Evolutionary conservation across 257 asterid genomes (phyloP).

Genomic region (Solanum gracilifrons): DNA sequence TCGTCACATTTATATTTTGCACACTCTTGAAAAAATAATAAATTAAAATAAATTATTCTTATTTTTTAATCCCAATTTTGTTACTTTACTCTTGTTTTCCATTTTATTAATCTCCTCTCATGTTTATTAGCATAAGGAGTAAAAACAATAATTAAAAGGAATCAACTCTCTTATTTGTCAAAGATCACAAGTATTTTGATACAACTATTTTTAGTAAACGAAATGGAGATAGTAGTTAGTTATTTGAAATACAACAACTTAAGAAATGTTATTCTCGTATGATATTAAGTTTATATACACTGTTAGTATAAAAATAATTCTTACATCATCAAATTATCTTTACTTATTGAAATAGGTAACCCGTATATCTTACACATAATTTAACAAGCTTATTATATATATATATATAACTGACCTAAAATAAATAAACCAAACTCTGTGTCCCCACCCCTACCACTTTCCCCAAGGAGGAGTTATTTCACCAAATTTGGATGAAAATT

Average conservation of each 20-base stretch:
- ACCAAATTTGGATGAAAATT: background rate
- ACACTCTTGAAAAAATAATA: no score
- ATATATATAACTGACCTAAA: background rate
- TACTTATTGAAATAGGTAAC: background rate
- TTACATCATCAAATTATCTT: background rate
- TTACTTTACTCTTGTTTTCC: background rate
- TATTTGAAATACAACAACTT: background rate
- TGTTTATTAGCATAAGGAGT: background rate
- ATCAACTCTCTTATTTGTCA: background rate
- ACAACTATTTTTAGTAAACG: background rate
- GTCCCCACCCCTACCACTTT: background rate
- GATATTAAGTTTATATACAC: background rate
- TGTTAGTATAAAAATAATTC: background rate
- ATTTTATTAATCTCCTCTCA: background rate
- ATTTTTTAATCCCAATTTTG: background rate
- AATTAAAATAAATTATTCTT: background rate
- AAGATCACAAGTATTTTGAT: background rate
- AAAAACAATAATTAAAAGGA: background rate
- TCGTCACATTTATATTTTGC: background rate
- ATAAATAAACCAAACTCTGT: background rate
- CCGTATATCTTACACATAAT: background rate
- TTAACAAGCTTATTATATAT: background rate
- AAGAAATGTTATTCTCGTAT: background rate
- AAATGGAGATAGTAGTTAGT: background rate
- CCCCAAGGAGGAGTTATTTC: background rate